phyloP scores from a whole-genome alignment of 495 filamentous ascomycete species.

The Trichodelitschia bisporula region DNA sequence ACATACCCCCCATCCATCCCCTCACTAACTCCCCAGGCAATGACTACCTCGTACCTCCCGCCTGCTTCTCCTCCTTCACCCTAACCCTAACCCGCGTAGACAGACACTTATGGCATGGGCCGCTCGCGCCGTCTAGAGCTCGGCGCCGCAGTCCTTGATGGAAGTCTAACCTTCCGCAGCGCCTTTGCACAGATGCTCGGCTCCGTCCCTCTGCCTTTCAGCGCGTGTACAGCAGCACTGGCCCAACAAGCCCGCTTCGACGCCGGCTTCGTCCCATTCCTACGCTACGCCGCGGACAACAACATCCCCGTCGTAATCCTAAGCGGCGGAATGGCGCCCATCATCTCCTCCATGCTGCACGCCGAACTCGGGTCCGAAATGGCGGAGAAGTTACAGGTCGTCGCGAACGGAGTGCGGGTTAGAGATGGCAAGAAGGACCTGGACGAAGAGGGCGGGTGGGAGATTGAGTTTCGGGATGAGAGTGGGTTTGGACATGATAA shows the following conservation, averaged over 20 bases:
- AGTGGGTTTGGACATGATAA: slow-evolving; percentile 89
- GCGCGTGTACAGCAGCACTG: slow-evolving; percentile 51
- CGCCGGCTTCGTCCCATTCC: slow-evolving; percentile 65
- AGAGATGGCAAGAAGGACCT: slow-evolving; percentile 45
- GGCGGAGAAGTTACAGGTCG: slow-evolving; percentile 51
- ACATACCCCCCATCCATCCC: background rate
- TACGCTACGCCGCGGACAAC: slow-evolving; percentile 49
- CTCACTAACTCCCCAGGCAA: slow-evolving; percentile 31
- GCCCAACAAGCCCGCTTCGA: slow-evolving; percentile 70
- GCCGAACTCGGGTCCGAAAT: slow-evolving; percentile 51
- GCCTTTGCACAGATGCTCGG: slow-evolving; percentile 76
- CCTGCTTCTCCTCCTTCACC: slow-evolving; percentile 1
- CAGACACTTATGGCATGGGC: slow-evolving; percentile 78
- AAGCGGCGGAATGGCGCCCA: slow-evolving; percentile 73
- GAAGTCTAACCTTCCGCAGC: slow-evolving; percentile 49
- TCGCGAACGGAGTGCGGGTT: slow-evolving; percentile 55
- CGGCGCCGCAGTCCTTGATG: slow-evolving; percentile 47
- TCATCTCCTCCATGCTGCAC: slow-evolving; percentile 63
- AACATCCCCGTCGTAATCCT: slow-evolving; percentile 83
- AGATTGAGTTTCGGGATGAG: slow-evolving; percentile 69
- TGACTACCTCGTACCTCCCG: slow-evolving; percentile 43
- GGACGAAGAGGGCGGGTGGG: slow-evolving; percentile 59
- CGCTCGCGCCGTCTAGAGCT: slow-evolving; percentile 31
- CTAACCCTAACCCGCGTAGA: slow-evolving; percentile 21
- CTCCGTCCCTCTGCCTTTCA: slow-evolving; percentile 49